Conservation (phyloP, 1,284 basidiomycete genomes). For the Trichosporon faecale region DNA sequence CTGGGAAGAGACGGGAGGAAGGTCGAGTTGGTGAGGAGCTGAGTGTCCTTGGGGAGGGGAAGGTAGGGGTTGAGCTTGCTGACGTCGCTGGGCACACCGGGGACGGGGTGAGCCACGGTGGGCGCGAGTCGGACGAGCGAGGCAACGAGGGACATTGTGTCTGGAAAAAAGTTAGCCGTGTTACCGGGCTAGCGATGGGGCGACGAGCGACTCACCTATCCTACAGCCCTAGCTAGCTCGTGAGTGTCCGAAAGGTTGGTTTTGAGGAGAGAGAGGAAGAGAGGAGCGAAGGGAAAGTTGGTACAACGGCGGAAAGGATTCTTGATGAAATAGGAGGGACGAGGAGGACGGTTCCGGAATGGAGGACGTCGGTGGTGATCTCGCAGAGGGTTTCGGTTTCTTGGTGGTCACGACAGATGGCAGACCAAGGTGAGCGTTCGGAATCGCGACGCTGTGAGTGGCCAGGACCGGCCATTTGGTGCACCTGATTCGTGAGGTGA, state of each 20-base stretch:
- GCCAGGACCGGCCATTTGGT: conserved; percentile 2
- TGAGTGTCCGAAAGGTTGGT: conserved; percentile 1
- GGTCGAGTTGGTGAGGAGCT: conserved; percentile 42
- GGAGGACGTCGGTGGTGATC: neutral
- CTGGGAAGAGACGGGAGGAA: conserved; percentile 45
- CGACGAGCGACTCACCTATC: neutral
- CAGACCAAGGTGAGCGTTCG: neutral
- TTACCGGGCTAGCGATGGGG: neutral
- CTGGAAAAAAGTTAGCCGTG: conserved; percentile 11
- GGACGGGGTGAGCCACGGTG: conserved; percentile 45
- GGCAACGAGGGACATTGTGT: conserved; percentile 36
- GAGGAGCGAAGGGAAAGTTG: neutral
- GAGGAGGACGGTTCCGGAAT: neutral
- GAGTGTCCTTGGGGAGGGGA: conserved; percentile 38
- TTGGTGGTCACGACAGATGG: conserved; percentile 4
- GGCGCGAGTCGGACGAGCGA: conserved; percentile 41
- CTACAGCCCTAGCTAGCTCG: conserved; percentile 8
- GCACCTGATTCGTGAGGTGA: neutral
- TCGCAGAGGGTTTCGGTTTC: neutral
- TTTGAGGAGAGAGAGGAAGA: neutral
- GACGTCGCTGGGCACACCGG: conserved; percentile 26
- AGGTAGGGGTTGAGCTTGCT: conserved; percentile 48
- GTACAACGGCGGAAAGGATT: neutral
- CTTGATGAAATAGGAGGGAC: neutral
- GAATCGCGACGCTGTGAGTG: conserved; percentile 3